These are phyloP conservation scores for Talaromyces rugulosus DNA, from an alignment of 2,329 filamentous ascomycete species.

Conservation along the genomic window DNA sequence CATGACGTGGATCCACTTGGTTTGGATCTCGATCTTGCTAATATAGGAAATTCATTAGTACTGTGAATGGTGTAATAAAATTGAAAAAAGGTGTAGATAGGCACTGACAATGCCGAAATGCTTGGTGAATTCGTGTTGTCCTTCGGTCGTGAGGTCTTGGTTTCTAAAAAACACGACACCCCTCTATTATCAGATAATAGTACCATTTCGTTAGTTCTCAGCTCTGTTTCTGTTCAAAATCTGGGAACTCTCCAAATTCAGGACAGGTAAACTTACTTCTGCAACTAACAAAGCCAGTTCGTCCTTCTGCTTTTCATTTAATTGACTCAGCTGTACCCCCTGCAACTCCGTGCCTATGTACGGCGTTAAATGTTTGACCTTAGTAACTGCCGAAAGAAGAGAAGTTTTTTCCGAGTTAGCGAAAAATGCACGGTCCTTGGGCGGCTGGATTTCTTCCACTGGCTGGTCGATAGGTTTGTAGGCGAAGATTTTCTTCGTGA, in stretches of 20 bases:
- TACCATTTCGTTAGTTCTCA: neutral
- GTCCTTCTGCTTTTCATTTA: neutral
- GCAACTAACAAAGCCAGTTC: constrained; percentile 6
- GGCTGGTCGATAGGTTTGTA: constrained; percentile 2
- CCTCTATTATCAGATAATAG: neutral
- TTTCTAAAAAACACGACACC: constrained; percentile 8
- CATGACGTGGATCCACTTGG: constrained; percentile 7
- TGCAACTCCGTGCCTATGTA: constrained; percentile 5
- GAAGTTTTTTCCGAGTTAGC: neutral
- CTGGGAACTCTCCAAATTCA: too few species aligned
- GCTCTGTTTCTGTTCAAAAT: too few species aligned
- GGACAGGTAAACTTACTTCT: neutral
- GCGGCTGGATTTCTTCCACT: constrained; percentile 1
- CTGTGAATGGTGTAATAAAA: neutral
- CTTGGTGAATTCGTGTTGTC: constrained; percentile 2
- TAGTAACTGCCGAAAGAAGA: neutral
- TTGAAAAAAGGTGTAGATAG: neutral
- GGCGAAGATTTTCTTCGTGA: neutral
- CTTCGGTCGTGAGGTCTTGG: constrained; percentile 4
- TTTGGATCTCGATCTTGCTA: constrained; percentile 8
- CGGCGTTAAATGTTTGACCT: constrained; percentile 5
- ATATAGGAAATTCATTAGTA: neutral
- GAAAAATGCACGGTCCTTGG: constrained; percentile 4
- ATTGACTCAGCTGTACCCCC: constrained; percentile 3
- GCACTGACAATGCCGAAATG: constrained; percentile 6